These are phyloP conservation scores for Phoma sp. DNA, from an alignment of 2,329 filamentous ascomycete genomes.

Conservation along the genomic window DNA sequence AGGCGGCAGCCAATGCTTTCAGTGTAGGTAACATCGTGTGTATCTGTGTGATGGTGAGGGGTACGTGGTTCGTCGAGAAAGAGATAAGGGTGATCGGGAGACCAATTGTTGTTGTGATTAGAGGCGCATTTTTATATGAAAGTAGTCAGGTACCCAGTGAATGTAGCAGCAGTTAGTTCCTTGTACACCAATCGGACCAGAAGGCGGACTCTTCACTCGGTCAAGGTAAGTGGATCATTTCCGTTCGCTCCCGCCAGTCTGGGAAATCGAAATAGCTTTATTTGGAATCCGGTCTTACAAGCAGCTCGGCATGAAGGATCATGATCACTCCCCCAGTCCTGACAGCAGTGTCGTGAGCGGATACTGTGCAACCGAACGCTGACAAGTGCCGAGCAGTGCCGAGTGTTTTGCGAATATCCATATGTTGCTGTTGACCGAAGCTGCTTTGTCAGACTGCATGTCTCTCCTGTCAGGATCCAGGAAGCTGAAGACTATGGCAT, in stretches of 20 bases:
- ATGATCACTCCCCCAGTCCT: background rate
- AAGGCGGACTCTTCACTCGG: slow-evolving; percentile 1
- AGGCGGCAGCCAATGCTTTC: slow-evolving; percentile 19
- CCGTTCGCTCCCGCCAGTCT: background rate
- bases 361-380: slow-evolving; percentile 7
- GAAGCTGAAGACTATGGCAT: slow-evolving; percentile 9
- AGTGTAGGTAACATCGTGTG: slow-evolving; percentile 18
- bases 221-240: background rate
- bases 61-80: background rate
- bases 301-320: slow-evolving; percentile 10
- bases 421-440: background rate
- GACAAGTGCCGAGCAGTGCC: slow-evolving; percentile 10
- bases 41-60: background rate
- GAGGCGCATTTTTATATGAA: slow-evolving; percentile 1
- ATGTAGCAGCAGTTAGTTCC: slow-evolving; percentile 3
- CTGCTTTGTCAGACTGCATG: slow-evolving; percentile 1
- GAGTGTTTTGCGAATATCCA: background rate
- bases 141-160: background rate
- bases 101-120: background rate
- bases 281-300: slow-evolving; percentile 8
- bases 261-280: slow-evolving; percentile 3
- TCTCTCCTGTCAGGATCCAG: background rate
- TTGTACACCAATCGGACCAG: background rate
- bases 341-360: slow-evolving; percentile 1
- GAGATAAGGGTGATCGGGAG: too few species aligned